Evolutionary conservation across 495 filamentous ascomycete species (phyloP).

Genomic region (Daldinia concentrica): DNA sequence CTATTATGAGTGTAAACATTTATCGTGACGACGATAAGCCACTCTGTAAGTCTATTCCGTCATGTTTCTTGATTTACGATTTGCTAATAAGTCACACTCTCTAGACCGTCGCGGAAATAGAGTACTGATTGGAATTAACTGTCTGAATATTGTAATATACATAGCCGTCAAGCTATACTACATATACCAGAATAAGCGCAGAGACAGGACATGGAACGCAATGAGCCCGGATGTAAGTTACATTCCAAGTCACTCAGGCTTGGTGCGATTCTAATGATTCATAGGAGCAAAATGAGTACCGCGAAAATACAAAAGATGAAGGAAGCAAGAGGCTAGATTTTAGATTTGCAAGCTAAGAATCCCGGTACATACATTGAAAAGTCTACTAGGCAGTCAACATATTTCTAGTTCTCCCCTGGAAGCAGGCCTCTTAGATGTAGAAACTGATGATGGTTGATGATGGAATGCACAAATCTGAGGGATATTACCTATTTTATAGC

Average conservation of each 20-base stretch:
- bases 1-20: constrained; percentile 5
- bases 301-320: constrained; percentile 43
- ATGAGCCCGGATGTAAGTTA: constrained; percentile 1
- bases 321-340: constrained; percentile 47
- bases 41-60: neutral
- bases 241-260: neutral
- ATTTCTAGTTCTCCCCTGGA: neutral
- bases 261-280: neutral
- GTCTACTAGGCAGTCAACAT: neutral
- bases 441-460: neutral
- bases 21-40: constrained; percentile 2
- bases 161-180: constrained; percentile 1
- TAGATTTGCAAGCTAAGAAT: constrained; percentile 32
- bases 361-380: neutral
- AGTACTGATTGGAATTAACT: constrained; percentile 3
- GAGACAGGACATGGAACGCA: neutral
- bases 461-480: too few relatives aligned
- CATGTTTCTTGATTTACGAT: neutral
- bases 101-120: constrained; percentile 1
- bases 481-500: neutral
- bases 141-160: constrained; percentile 1
- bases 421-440: neutral
- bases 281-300: constrained; percentile 16
- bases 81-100: neutral
- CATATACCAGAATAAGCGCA: neutral